phyloP scores from a whole-genome alignment of 257 asterid genomes.

The Osmanthus fragrans region DNA sequence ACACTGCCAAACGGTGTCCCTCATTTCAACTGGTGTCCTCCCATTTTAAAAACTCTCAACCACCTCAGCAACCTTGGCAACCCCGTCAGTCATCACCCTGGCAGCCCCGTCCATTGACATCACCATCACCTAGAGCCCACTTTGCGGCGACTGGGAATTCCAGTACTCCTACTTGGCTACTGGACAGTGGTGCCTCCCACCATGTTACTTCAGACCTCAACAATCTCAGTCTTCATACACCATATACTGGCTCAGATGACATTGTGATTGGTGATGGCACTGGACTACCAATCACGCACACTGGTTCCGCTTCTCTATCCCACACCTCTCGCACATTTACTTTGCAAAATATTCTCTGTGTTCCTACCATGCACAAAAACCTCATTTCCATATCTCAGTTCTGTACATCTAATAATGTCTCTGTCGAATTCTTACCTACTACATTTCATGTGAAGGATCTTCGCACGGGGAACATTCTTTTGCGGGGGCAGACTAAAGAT shows the following conservation, averaged over 20 bases:
- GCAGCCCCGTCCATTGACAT: no score
- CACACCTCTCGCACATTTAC: not conserved
- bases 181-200: constrained; percentile 7
- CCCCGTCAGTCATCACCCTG: no score
- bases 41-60: no score
- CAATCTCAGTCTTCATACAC: not conserved
- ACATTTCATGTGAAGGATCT: no score
- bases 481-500: no score
- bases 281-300: not conserved
- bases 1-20: no score
- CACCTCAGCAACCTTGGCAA: not conserved
- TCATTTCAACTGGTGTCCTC: no score
- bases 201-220: not conserved
- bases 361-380: not conserved
- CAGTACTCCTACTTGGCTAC: not conserved
- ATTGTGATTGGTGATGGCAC: constrained; percentile 14
- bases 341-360: not conserved
- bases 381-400: not conserved
- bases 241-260: constrained; percentile 3
- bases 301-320: not conserved
- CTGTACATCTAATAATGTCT: no score
- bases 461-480: no score
- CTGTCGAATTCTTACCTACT: no score
- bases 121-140: not conserved
- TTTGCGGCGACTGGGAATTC: not conserved